phyloP scores from a whole-genome alignment of 768 basidiomycete genomes.

The Tulasnella sp. region DNA sequence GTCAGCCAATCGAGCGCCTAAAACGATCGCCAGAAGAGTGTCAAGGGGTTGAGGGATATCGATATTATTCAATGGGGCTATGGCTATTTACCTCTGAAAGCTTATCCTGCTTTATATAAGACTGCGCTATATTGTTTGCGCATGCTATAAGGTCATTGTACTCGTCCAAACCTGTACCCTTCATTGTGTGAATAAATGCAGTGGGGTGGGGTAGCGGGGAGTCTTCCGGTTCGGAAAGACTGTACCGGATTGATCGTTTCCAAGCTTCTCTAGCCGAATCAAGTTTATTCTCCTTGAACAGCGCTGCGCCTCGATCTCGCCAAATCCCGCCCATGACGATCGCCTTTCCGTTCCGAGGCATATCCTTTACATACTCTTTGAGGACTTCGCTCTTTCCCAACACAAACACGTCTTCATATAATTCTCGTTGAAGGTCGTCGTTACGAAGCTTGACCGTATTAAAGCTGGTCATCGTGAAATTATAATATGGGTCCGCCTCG shows the following conservation, averaged over 20 bases:
- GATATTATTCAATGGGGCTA: neutral
- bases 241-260: neutral
- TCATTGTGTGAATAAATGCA: neutral
- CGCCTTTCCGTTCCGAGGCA: neutral
- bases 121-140: neutral
- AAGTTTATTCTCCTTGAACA: neutral
- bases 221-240: neutral
- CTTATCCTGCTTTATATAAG: neutral
- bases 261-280: neutral
- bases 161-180: neutral
- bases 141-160: neutral
- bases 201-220: neutral
- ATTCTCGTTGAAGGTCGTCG: neutral
- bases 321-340: neutral
- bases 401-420: neutral
- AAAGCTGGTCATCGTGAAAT: neutral
- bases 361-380: neutral
- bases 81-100: neutral
- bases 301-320: neutral
- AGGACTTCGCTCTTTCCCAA: neutral
- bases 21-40: too few relatives aligned
- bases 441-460: neutral
- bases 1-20: slow-evolving; percentile 6
- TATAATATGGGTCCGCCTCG: neutral
- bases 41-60: too few relatives aligned